Percentiles rank a stretch among this genome's conserved stretches.
phyloP scores from a whole-genome alignment of 2,329 filamentous ascomycete species.

The Boeremia lycopersici region DNA sequence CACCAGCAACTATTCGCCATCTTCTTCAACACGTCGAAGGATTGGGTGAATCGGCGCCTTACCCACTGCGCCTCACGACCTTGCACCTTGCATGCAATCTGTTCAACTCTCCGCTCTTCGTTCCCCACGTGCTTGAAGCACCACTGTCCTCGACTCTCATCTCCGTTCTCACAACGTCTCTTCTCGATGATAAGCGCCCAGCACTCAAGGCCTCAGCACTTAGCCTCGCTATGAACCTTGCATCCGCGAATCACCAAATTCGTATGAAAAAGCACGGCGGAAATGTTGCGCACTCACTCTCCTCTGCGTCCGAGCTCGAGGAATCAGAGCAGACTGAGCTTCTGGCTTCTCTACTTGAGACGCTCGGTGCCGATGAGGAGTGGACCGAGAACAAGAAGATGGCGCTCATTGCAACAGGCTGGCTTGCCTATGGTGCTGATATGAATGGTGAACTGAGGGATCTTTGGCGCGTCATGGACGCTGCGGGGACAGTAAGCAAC shows the following conservation, averaged over 20 bases:
- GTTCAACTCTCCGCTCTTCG: constrained; percentile 76
- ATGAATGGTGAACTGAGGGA: constrained; percentile 78
- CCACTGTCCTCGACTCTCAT: constrained; percentile 61
- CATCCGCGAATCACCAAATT: constrained; percentile 70
- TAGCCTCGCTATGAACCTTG: constrained; percentile 82
- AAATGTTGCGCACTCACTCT: constrained; percentile 20
- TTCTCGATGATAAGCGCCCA: constrained; percentile 76
- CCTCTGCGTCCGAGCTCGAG: constrained; percentile 54
- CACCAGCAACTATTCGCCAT: constrained; percentile 59
- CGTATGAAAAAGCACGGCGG: constrained; percentile 60
- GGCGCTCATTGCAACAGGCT: constrained; percentile 75
- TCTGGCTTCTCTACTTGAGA: constrained; percentile 79
- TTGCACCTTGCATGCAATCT: constrained; percentile 85
- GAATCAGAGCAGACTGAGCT: constrained; percentile 80
- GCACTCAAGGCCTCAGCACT: constrained; percentile 82
- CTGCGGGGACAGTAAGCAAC: constrained; percentile 63
- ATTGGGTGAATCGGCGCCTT: constrained; percentile 65
- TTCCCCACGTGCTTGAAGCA: constrained; percentile 63
- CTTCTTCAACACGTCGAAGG: constrained; percentile 62
- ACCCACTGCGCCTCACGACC: constrained; percentile 81
- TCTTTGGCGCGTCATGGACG: constrained; percentile 78
- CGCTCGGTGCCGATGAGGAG: constrained; percentile 59
- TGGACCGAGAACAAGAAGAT: constrained; percentile 75
- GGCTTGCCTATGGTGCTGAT: constrained; percentile 73
- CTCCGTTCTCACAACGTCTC: constrained; percentile 75